Percentiles rank a stretch among this genome's conserved stretches.
phyloP scores from a whole-genome alignment of 192 early-diverging fungal genomes.

The Coemansia furcata region DNA sequence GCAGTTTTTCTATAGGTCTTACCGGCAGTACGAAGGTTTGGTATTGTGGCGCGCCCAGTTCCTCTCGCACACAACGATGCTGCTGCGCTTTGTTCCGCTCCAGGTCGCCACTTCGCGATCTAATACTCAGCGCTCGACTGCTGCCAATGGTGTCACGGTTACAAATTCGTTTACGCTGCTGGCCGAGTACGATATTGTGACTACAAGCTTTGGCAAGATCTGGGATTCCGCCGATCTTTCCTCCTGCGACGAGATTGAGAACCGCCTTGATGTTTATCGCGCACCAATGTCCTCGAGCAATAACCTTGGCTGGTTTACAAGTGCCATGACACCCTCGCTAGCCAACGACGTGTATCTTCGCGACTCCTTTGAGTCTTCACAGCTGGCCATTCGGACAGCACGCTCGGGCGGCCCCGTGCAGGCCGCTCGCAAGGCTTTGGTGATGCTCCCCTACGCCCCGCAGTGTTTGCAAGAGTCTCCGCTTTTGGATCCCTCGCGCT shows the following conservation, averaged over 20 bases:
- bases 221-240: constrained; percentile 31
- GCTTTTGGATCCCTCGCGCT: constrained; percentile 30
- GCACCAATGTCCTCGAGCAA: constrained; percentile 29
- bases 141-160: constrained; percentile 23
- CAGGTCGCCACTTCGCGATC: constrained; percentile 44
- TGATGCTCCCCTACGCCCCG: constrained; percentile 39
- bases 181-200: constrained; percentile 43
- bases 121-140: constrained; percentile 21
- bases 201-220: constrained; percentile 27
- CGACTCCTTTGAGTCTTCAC: constrained; percentile 34
- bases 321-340: constrained; percentile 24
- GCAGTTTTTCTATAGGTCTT: constrained; percentile 46
- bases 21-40: constrained; percentile 45
- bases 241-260: constrained; percentile 14
- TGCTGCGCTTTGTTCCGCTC: constrained; percentile 49
- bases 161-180: constrained; percentile 36
- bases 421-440: constrained; percentile 44
- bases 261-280: constrained; percentile 34
- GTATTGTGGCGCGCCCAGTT: constrained; percentile 53
- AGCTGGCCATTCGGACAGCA: constrained; percentile 31
- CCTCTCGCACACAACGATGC: constrained; percentile 18
- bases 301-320: background rate
- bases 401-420: constrained; percentile 45
- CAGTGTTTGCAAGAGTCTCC: constrained; percentile 47
- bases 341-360: constrained; percentile 49